These are phyloP conservation scores for Lathyrus tuberosus DNA, from an alignment of 306 rosid species.

Conservation along the genomic window DNA sequence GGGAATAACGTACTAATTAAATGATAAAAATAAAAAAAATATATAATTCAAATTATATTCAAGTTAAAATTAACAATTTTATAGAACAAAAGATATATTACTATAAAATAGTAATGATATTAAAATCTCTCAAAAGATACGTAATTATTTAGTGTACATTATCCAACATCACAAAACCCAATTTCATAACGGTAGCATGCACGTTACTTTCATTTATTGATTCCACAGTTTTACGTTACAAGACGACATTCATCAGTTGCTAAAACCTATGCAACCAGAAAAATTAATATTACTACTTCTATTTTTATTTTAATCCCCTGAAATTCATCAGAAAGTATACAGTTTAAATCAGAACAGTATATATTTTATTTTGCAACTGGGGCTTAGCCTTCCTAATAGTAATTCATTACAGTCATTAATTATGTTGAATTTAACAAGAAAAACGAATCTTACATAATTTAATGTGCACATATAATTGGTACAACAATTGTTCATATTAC, in stretches of 20 bases:
- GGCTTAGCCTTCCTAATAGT: no score
- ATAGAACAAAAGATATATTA: no score
- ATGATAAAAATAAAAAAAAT: no score
- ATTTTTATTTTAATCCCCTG: not conserved
- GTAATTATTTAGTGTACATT: not conserved
- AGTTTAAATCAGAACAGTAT: not conserved
- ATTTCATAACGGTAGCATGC: conserved; percentile 28
- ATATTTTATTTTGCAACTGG: no score
- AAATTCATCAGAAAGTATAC: conserved; percentile 9
- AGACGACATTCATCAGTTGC: conserved; percentile 44
- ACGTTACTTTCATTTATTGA: conserved; percentile 44
- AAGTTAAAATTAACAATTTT: no score
- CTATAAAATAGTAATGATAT: no score
- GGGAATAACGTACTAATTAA: no score
- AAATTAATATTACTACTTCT: not conserved
- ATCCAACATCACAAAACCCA: conserved; percentile 27
- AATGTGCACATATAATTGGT: not conserved
- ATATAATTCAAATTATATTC: no score
- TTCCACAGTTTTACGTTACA: conserved; percentile 11
- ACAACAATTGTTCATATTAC: not conserved
- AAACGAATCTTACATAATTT: not conserved
- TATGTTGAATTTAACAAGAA: not conserved
- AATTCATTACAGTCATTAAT: not conserved
- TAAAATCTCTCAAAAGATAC: no score
- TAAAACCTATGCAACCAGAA: conserved; percentile 14